Base-by-base conservation (phyloP, 2,329 filamentous ascomycete genomes). In the Periconia sp. region DNA sequence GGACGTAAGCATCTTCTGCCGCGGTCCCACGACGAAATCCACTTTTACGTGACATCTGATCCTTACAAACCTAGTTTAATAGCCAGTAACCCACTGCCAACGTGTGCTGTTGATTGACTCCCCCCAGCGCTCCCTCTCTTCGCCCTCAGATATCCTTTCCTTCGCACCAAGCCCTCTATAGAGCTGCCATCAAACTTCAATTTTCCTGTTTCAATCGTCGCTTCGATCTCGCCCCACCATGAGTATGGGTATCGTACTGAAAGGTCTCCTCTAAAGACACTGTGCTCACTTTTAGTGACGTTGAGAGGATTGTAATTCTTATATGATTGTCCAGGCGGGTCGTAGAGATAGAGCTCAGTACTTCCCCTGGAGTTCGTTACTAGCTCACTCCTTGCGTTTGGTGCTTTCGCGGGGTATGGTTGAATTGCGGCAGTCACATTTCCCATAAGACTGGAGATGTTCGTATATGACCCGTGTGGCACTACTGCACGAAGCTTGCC, bases 381-480 rank as follows among this genome's bases (percentile, higher is more conserved):
- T 34, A 52, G 36, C 21, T 46, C 23, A 32, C 35, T 52, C 21
- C 13, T 28, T 21, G 38, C 22, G 19, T 48, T 25, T 13, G 23
- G 36, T 18, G 12, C 46, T 32, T 34, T 24, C 15, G 43, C 35
- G 12, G 43, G 35, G 30, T 40, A 52, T 12, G 52, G 43, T 17
- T 18, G n/a, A 7, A 52, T 38, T 5, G n/a, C 13, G 9, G 33
- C n/a, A 15, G 21, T 17, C 17, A 50, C 16, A 23, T 22, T 43
- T 22, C 40, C 36, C 18, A 33, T 38, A 26, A 40, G 32, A 34
- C 16, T 52, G 6, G 51, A 50, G 23, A 52, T 21, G 29, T 50
- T 52, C n/a, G 52, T 55, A 24, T 38, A 23, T 11, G 24, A 18
- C 9, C 52, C 52, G 23, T 52, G 52, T 17, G 46, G 43, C 19